Evolutionary conservation across 352 stramenopile species (phyloP), one percentile per base, ranked within the genome.

Genomic region (Phytophthora citricola): DNA sequence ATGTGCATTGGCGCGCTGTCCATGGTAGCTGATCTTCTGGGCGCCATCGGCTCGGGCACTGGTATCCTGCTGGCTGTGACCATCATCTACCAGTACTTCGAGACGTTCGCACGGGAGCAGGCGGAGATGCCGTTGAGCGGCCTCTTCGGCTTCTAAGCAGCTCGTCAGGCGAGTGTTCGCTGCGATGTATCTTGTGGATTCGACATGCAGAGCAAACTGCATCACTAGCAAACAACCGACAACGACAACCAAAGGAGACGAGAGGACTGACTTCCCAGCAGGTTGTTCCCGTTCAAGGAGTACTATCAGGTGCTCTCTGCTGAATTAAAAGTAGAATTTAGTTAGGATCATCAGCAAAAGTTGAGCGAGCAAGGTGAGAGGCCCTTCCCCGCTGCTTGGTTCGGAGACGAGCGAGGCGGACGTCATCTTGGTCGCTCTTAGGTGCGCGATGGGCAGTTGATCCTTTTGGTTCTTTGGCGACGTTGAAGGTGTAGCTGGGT

Each of bases 81-180:
- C 26, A 99, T 99, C 86, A 99, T 99, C 81, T 99, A 99, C 89
- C 93, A 98, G 80, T 99, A 99, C 83, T 99, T 98, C 71, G 97
- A 99, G 89, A 97, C 95, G 41, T 99, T 99, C 56, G 89, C 95
- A 53, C 97, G 97, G 73, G 96, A 99, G 76, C 85, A 95, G 63
- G 83, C 87, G 7, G 87, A 95, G 63, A 81, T 95, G 55, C 87
- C 87, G 50, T 66, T 95, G 41, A 83, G 81, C 52, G 80, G 82
- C 41, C 71, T 95, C 47, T 95, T 95, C 63, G 87, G 87, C 68
- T 93, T 95, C 73, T 93, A 93, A 90, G 71, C 40, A 26, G 4
- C 5, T 56, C 36, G 14, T 11, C 41, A 40, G n/a, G 10, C 5
- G 24, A 47, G 39, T 47, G 38, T 15, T 58, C 24, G 46, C n/a